Percentiles rank a stretch among this genome's conserved stretches.
These are phyloP conservation scores for Diaporthe batatas DNA, from an alignment of 2,329 filamentous ascomycete species.

Conservation along the genomic window DNA sequence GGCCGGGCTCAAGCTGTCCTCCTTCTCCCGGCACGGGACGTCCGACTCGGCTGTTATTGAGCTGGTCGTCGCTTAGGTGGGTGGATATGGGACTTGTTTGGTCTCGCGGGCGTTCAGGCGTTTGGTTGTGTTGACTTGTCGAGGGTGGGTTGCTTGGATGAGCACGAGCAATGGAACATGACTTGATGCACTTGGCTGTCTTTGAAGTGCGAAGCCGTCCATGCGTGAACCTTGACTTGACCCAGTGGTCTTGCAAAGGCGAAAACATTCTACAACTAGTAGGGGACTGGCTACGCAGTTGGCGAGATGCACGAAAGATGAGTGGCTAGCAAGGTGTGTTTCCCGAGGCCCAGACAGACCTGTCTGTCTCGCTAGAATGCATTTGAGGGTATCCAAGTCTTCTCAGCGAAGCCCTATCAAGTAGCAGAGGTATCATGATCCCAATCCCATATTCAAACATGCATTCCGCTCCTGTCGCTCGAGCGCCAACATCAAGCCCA, in stretches of 20 bases:
- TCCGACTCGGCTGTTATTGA: slow-evolving; percentile 25
- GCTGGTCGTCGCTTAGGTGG: slow-evolving; percentile 7
- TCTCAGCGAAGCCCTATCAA: slow-evolving; percentile 7
- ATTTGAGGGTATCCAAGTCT: slow-evolving; percentile 32
- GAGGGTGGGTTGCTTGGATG: not conserved
- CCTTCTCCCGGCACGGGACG: slow-evolving; percentile 17
- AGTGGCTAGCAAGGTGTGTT: not conserved
- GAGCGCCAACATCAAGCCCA: slow-evolving; percentile 22
- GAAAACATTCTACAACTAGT: not conserved
- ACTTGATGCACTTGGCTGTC: not conserved
- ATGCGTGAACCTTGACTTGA: not conserved
- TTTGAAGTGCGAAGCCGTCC: not conserved
- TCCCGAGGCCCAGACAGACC: not conserved
- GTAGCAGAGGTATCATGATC: slow-evolving; percentile 34
- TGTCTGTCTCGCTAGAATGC: slow-evolving; percentile 1
- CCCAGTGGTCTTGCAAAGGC: not conserved
- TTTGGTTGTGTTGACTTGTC: not conserved
- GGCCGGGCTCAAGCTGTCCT: slow-evolving; percentile 12
- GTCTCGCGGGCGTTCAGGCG: slow-evolving; percentile 2
- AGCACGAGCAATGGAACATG: too few species aligned
- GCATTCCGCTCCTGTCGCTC: slow-evolving; percentile 8
- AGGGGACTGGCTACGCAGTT: not conserved
- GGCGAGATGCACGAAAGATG: not conserved
- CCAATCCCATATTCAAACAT: slow-evolving; percentile 19
- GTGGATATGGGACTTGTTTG: too few species aligned